A percentile compares a stretch with the other conserved stretches of the same genome.
These are phyloP conservation scores for Leccinum pallidistipes DNA, from an alignment of 1,284 basidiomycete genomes.

Conservation along the genomic window DNA sequence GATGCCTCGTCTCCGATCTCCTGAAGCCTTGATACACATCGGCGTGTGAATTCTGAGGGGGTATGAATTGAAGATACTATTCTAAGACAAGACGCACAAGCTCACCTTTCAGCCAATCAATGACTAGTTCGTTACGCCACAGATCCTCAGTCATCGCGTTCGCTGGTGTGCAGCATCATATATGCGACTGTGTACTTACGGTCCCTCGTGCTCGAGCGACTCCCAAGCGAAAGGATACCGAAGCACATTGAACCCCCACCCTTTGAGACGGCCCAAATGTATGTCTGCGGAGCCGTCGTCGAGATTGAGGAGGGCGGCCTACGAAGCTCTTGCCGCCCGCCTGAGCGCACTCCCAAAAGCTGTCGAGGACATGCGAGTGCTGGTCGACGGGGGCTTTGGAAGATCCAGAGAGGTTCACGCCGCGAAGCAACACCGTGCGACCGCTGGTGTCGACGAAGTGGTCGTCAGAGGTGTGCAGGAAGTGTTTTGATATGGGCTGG, in stretches of 20 bases:
- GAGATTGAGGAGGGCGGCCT: conserved; percentile 74
- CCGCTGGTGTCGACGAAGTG: conserved; percentile 86
- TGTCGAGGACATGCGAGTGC: conserved; percentile 67
- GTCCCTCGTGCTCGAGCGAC: conserved; percentile 89
- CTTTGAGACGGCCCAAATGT: conserved; percentile 83
- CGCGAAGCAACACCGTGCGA: conserved; percentile 84
- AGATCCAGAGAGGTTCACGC: conserved; percentile 90
- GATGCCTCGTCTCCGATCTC: too few relatives aligned
- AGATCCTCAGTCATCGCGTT: neutral
- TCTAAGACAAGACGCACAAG: too few relatives aligned
- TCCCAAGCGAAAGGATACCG: conserved; percentile 96
- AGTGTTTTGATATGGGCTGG: conserved; percentile 29
- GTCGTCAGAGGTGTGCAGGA: conserved; percentile 67
- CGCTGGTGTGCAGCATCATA: too few relatives aligned
- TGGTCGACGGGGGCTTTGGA: conserved; percentile 79
- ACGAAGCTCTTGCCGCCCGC: conserved; percentile 72
- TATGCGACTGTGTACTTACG: conserved; percentile 64
- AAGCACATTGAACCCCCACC: conserved; percentile 96
- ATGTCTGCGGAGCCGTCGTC: conserved; percentile 85
- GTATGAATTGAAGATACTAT: too few relatives aligned
- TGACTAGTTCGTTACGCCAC: too few relatives aligned
- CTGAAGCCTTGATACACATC: too few relatives aligned
- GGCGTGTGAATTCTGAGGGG: too few relatives aligned
- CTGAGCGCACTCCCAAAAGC: conserved; percentile 90
- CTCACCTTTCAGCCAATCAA: too few relatives aligned